Evolutionary conservation across 163 green algal species (phyloP), one percentile per base, ranked within the genome.

Genomic region (Prototheca wickerhamii): DNA sequence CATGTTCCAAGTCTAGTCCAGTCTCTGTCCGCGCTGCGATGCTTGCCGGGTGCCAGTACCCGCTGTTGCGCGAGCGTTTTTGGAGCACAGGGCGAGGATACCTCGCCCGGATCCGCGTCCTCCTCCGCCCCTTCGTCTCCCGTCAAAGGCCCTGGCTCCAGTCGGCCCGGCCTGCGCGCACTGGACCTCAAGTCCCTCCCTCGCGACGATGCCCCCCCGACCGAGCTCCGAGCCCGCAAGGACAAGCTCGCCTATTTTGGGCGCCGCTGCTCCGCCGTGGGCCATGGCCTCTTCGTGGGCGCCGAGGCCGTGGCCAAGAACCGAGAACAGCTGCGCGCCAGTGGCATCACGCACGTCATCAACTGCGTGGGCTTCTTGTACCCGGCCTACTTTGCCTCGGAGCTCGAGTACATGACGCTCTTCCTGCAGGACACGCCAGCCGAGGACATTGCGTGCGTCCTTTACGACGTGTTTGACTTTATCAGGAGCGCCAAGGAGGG

Each of bases 391-490:
- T 95, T 94, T 60, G 68, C 80, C 2, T 72, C 86, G 26, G 76
- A 91, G 59, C 66, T 97, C 3, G 51, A 63, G 0, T 98, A 98
- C 84, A 81, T 84, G 60, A 91, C 84, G 10, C 75, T 97, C 5
- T 95, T 84, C 74, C 76, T 99, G 61, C 86, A 95, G 78, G 93
- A 99, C 72, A 88, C 72, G 0, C 86, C 88, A 3, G 72, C 62
- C 0, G 91, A 99, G 69, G 92, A 99, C 78, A 93, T 99, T 25
- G 61, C 83, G 17, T 84, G 76, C 33, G 77, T 99, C 4, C 65
- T 98, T 37, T 97, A 98, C 65, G 86, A 97, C 52, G 86, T 88
- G 2, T 92, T 99, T 66, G 88, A 97, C 68, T 99, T 94, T 69
- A 95, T 98, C 12, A 82, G 96, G 65, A 4, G 30, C 25, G 35